Base-by-base conservation (phyloP, 1,284 basidiomycete species). In the Hortiboletus rubellus region DNA sequence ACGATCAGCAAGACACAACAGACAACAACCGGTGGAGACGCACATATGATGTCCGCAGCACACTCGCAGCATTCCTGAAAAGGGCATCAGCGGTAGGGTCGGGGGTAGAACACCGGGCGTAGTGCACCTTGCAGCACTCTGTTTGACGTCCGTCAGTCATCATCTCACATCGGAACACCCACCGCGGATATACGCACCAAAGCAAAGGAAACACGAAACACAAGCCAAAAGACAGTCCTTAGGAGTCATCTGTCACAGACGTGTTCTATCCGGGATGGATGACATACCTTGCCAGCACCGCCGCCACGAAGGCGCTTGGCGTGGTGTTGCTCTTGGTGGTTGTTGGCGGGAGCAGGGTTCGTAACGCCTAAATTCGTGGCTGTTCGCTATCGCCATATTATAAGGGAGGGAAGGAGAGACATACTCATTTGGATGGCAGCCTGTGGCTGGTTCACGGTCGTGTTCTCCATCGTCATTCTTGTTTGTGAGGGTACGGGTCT, bases 191-290 rank as follows among this genome's bases (percentile, higher is more conserved):
- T n/a, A 75, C 77, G 59, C 57, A 80, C 79, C 81, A 63, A 82
- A 83, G 68, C 81, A 82, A 7, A 82, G 59, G 75, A 83, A 82
- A 62, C 80, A 82, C 51, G 75, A 76, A 40, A 82, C 50, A 14
- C 71, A 22, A 3, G 22, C 81, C 38, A 82, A 55, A 73, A 82
- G 77, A 67, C 81, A 82, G 65, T 83, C 81, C 81, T 82, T 57
- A 55, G 36, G 34, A 34, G 57, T 7, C n/a, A 31, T 2, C 27
- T 5, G 14, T 64, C 41, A 67, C 38, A 18, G 8, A 22, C 0
- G 9, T 5, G 31, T 30, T 38, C 11, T 4, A 27, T 34, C 5
- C 8, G 40, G 24, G 12, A 17, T 10, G 8, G 18, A 44, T 7
- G 7, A 60, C 61, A 30, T 60, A 80, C 81, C 70, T 70, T 78